Evolutionary conservation across 768 basidiomycete species (phyloP).

Genomic region (Boletus pseudo-olivaceus): DNA sequence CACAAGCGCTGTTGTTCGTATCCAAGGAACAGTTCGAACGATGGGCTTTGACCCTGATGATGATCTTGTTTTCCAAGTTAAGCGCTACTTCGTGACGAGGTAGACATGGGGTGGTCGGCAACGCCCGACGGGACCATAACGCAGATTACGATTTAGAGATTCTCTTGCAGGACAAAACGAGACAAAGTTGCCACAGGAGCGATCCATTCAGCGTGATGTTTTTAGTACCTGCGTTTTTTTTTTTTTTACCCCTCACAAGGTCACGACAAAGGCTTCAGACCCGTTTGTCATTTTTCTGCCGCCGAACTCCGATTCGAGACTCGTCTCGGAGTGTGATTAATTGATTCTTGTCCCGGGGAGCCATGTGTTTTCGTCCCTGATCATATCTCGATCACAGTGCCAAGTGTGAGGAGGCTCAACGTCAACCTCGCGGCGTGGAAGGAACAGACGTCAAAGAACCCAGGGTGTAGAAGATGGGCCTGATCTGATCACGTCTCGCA

Average conservation of each 20-base stretch:
- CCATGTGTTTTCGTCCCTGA: too few relatives aligned
- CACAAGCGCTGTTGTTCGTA: constrained; percentile 94
- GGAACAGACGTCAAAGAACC: too few relatives aligned
- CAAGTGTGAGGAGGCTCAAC: too few relatives aligned
- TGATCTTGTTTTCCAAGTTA: constrained; percentile 47
- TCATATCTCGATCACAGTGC: background rate
- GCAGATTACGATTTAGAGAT: background rate
- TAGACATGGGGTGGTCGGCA: too few relatives aligned
- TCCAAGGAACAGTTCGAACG: constrained; percentile 97
- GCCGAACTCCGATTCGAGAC: background rate
- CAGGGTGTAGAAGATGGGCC: too few relatives aligned
- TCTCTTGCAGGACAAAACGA: background rate
- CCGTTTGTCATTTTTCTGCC: too few relatives aligned
- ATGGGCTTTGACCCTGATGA: constrained; percentile 74
- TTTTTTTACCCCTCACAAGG: background rate
- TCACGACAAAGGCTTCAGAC: background rate
- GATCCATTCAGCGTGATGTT: background rate
- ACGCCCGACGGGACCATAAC: too few relatives aligned
- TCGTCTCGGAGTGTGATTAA: background rate
- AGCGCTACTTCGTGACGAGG: constrained; percentile 7
- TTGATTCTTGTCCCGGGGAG: too few relatives aligned
- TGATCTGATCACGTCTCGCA: too few relatives aligned
- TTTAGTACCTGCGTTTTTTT: background rate
- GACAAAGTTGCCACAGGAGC: background rate
- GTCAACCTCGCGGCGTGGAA: too few relatives aligned